Evolutionary conservation across 805 yeast genomes (phyloP), one percentile per base, ranked within the genome.

Genomic region (Candida corydali): DNA sequence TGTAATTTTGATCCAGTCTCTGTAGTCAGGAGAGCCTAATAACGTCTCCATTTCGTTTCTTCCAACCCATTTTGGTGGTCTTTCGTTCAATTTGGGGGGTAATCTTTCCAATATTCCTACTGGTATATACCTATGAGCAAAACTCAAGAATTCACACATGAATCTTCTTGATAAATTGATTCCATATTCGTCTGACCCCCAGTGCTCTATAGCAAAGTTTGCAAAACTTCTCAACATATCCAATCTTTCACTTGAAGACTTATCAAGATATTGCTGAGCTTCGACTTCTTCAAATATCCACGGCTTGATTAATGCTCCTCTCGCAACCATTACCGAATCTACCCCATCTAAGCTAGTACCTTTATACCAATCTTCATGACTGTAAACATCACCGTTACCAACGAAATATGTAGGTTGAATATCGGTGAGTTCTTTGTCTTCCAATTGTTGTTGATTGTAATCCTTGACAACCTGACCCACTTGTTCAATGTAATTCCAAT

Each of bases 211-310:
- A 0, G 98, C 97, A 56, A 67, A 85, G 37, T 80, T 64, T 3
- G 95, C 78, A 55, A 80, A 93, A 35, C 71, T 73, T 44, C 70
- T 68, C 50, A 91, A 59, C 29, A 82, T 76, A 25, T 81, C 94
- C 39, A 93, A 73, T 59, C 99, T 76, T 62, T 93, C 97, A 15
- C 82, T 69, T n/a, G 96, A 81, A 2, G 86, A 70, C 64, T 91
- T 93, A 59, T 93, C 99, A 44, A 93, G 62, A 57, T 87, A 80
- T 60, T 93, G 98, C 50, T 80, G 78, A 5, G 91, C 70, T 40
- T 91, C 94, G 39, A 93, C 76, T 63, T 93, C 99, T 65, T 93
- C 97, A 50, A 91, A 93, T 35, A 93, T 86, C 99, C 99, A 93
- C 24, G 99, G 99, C 63, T 93, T 93, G 57, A 93, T 89, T 46